Evolutionary conservation across 805 yeast genomes (phyloP), one percentile per base, ranked within the genome.

Genomic region (Pichia exigua): DNA sequence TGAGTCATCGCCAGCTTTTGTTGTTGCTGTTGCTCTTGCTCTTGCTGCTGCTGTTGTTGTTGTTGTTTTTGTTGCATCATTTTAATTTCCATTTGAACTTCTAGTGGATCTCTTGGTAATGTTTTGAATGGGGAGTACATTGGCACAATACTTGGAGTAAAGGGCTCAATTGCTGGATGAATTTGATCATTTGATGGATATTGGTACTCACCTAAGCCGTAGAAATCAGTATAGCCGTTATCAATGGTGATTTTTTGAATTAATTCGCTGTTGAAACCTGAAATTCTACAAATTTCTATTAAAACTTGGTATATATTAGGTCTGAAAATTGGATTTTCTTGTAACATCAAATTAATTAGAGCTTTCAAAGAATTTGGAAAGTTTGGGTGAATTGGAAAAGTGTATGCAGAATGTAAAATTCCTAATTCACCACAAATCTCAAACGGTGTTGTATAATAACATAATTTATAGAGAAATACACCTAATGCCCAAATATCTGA

Each of bases 401-500:
- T 83, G 68, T 82, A 91, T 43, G 83, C 79, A 7, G 96, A 88
- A 69, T 87, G 92, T 50, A 91, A 70, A 43, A 92, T 87, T 5
- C 96, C 96, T 60, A 88, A 75, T 57, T 88, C 96, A 12, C 83
- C 84, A 41, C 89, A 88, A 43, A 85, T 83, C 68, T 92, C 99
- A 66, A 94, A 92, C 1, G 99, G 99, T 1, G 99, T 92, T 1
- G 86, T 91, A 67, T 88, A 92, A 69, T 86, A 92, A 68, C 96
- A 85, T 55, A 92, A 73, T 65, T 92, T 92, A 73, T 87, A 92
- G 47, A 94, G 73, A 56, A 94, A 87, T 32, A 94, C 84, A 12
- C 99, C 99, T 46, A 92, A 71, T 0, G 99, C 99, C 99, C 99
- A 92, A 46, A 92, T 87, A 69, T 92, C 99, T 9, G 92, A 77